Base-by-base conservation (phyloP, 345 rosid genomes). In the Sisymbrium altissimum region DNA sequence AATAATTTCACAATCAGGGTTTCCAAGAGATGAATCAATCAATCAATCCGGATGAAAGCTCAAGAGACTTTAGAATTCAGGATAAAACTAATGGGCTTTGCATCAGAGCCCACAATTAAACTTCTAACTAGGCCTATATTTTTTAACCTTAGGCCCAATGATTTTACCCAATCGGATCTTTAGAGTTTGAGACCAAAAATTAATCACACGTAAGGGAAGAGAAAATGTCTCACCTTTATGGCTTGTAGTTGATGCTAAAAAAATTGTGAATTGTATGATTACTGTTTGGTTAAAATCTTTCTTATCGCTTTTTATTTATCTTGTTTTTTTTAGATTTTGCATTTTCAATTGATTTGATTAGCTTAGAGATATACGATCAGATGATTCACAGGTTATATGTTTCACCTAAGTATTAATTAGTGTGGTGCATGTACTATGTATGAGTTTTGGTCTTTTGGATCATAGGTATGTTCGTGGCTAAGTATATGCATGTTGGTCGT, bases 81-180 rank as follows among this genome's bases (percentile, higher is more conserved):
- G 72, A 56, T 73, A 25, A 45, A 23, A 5, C 0, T 66, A 45
- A 18, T 56, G 71, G 77, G 77, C 77, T 52, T 64, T 14, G 0
- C 6, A 30, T 9, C 17, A 19, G 3, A 41, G 76, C 69, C 68
- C 53, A 62, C 0, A 25, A 1, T 7, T 15, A 7, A 36, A 36
- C 17, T 46, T 70, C 1, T 58, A 32, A 1, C 8, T 66, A 21
- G 60, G 71, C 32, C 15, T n/a, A n/a, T n/a, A n/a, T n/a, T 19
- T 21, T 23, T 6, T 21, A n/a, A 27, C 38, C 3, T 21, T 40
- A 29, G 63, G 63, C 63, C 72, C 30, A 67, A 23, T 36, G 13
- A 10, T 9, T 50, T 66, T 56, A 32, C 61, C n/a, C 54, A 44
- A 32, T 32, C 35, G 33, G 33, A 4, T 30, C 33, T 30, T 30